Evolutionary conservation across 768 basidiomycete species (phyloP), one percentile per base, ranked within the genome.

Genomic region (Lactarius hatsudake): DNA sequence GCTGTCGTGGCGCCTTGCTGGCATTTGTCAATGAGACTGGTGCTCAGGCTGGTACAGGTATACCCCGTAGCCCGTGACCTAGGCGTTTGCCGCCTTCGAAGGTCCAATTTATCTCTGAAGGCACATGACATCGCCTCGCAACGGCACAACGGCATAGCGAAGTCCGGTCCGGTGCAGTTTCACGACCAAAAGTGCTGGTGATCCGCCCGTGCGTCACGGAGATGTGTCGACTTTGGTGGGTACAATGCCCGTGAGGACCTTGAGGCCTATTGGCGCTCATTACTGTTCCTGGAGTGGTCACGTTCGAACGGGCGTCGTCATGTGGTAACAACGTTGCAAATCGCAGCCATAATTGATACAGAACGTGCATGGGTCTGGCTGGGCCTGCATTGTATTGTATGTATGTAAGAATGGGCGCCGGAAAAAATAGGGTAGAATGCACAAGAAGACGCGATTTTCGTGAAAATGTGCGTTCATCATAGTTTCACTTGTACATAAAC

Each of bases 171-270:
- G 63, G 45, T 64, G 26, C 7, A 20, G 13, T 64, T 26, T 48
- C 43, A 20, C 10, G 45, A 17, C 32, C 23, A 40, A n/a, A n/a
- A n/a, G n/a, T n/a, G n/a, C 48, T 18, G 20, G 60, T 66, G 65
- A 61, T 66, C 65, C 65, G 59, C n/a, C 57, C 38, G 38, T 45
- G 55, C 1, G 15, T 64, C 57, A 64, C 43, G 59, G 17, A 20
- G 9, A 34, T 5, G 8, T 48, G 32, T 23, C 5, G 45, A 48
- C 3, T 9, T 9, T 45, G 15, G 45, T n/a, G 45, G 45, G 45
- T 48, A 20, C 10, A 48, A 48, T 48, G 45, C 40, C 40, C 17
- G 40, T 18, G 40, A 40, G 38, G 15, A 40, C 38, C 38, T 10
- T 40, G 38, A 15, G n/a, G 17, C 45, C 20, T 2, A 17, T 51